Base-by-base conservation (phyloP, 2,329 filamentous ascomycete species). In the Helotiales sp. region DNA sequence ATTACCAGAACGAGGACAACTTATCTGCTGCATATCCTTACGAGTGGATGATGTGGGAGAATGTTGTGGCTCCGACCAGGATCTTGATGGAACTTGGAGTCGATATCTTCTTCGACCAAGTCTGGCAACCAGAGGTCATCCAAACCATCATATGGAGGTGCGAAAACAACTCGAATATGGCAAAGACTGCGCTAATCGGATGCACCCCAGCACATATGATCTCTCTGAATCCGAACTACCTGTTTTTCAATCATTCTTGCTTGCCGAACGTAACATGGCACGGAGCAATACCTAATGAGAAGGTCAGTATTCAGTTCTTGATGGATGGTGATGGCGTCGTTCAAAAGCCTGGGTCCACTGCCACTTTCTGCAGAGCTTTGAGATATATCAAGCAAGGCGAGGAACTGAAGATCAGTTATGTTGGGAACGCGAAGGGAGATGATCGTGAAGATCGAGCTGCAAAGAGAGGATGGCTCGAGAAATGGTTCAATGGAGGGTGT, bases 181-280 rank as follows among this genome's bases (percentile, higher is more conserved):
- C 56, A 1, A 40, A 7, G 1, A 59, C 59, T 1, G 30, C 54
- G n/a, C 53, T 67, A 9, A 34, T 27, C 1, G 33, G 46, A 1
- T 30, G 24, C 5, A 29, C 24, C 1, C 49, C 56, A 25, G 22
- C 47, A 3, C 48, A 58, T 8, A 27, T 66, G 5, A 38, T 65
- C 0, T 60, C 49, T 5, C 13, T 70, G 4, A 69, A 66, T 38
- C 58, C 63, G 0, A 61, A 65, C 17, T 71, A 69, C 33, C 47
- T 70, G 0, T 69, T 71, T 49, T 62, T 71, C 30, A 71, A 71
- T 17, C 69, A 71, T 48, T 63, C 57, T 9, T 71, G 69, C 50
- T 25, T 59, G 5, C 62, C 63, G 0, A 70, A 70, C 29, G 49
- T 67, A 2, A 47, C n/a, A 2, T 71, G 69, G 69, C 59, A 63